Base-by-base conservation (phyloP, 2,329 filamentous ascomycete species). In the Neophaeococcomyces aloes region DNA sequence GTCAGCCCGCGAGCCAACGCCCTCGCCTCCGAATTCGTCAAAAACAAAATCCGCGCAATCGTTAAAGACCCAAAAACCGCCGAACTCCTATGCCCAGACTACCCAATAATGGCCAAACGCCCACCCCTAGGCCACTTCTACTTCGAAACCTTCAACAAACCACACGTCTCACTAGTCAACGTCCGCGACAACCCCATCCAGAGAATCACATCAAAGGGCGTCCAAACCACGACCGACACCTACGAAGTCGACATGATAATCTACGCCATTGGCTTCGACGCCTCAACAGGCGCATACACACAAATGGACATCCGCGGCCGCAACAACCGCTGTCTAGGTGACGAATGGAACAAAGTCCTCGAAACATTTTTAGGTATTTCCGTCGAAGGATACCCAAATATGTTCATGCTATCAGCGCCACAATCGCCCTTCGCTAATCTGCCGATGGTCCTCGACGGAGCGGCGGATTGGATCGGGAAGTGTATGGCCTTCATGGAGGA, bases 21-120 rank as follows among this genome's bases (percentile, higher is more conserved):
- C n/a, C 62, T 67, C 41, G 62, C 66, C 0, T 79, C 78, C 53
- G 60, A 68, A 3, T 76, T 77, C 55, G 78, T 75, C 71, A 63
- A 61, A 1, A 64, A 67, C 48, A 75, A 74, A 56, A 68, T 66
- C 0, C 66, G 72, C 1, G 61, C 59, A 3, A 65, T 75, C 2
- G 66, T 80, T 30, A 58, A 62, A 0, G 71, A 79, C 48, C 64
- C 69, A 0, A 57, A 56, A 23, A 68, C 69, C 55, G 56, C 65
- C 27, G 70, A 77, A n/a, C 47, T 78, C 1, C 62, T 79, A 3
- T 74, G 74, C 0, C 76, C 76, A 0, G 72, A 68, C 0, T 70
- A 77, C 50, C 68, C 63, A 15, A 76, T 76, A 50, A 76, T 70
- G 7, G 60, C 65, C 27, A 79, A 75, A 59, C 64, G 73, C 0